Conservation (phyloP, 257 asterid species). For the Nicotiana sylvestris region DNA sequence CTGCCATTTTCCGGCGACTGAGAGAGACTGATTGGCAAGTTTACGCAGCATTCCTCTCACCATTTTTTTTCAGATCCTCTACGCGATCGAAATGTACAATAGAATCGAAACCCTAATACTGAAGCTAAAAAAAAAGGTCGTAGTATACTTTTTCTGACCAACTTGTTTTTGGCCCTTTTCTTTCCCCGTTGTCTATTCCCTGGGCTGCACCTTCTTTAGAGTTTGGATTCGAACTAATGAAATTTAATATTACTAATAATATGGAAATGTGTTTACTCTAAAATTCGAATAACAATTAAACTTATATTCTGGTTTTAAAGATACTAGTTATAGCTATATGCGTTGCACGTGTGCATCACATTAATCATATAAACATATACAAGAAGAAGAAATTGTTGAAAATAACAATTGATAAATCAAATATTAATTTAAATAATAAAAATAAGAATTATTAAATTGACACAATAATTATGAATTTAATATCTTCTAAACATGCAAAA, state of each 20-base stretch:
- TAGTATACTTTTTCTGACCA: not conserved
- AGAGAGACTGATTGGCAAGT: constrained; percentile 70
- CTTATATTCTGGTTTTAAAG: no score
- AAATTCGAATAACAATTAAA: no score
- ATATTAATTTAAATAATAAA: no score
- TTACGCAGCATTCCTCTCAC: constrained; percentile 78
- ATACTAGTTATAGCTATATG: no score
- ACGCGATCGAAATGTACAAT: not conserved
- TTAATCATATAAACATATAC: no score
- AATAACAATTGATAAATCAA: no score
- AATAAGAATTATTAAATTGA: no score
- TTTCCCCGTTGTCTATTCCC: not conserved
- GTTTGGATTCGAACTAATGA: not conserved
- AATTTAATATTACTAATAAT: not conserved
- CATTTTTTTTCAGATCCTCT: constrained; percentile 36
- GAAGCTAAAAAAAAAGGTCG: not conserved
- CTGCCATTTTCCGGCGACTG: constrained; percentile 96
- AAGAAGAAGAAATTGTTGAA: no score
- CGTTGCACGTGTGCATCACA: no score
- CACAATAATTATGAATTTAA: no score
- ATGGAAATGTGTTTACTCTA: no score
- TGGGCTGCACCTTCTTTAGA: not conserved
- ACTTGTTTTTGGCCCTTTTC: not conserved
- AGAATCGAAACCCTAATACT: constrained; percentile 1
- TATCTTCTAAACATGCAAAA: no score